Conservation (phyloP, 441 rosid species). For the Adansonia grandidieri region DNA sequence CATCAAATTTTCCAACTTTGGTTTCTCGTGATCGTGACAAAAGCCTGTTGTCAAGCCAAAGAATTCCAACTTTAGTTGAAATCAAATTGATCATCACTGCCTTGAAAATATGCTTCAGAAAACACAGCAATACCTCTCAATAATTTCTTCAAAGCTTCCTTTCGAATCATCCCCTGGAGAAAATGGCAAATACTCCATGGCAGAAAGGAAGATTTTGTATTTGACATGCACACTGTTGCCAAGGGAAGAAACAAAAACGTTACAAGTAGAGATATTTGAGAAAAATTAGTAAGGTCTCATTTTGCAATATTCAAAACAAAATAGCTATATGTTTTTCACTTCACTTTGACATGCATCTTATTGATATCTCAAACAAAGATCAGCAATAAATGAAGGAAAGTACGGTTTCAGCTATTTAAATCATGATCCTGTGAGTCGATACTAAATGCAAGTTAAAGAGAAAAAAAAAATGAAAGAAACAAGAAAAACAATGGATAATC, state of each 20-base stretch:
- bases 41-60: slow-evolving; percentile 53
- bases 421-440: not conserved
- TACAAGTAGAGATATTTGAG: slow-evolving; percentile 6
- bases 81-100: slow-evolving; percentile 21
- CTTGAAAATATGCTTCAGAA: slow-evolving; percentile 22
- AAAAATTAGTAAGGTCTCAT: not conserved
- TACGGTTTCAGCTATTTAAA: not conserved
- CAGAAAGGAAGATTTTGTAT: slow-evolving; percentile 91
- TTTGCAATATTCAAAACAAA: slow-evolving; percentile 2
- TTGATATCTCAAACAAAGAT: not conserved
- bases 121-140: slow-evolving; percentile 69
- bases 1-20: slow-evolving; percentile 74
- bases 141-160: slow-evolving; percentile 97
- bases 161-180: slow-evolving; percentile 70
- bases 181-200: slow-evolving; percentile 88
- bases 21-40: slow-evolving; percentile 90
- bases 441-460: slow-evolving; percentile 1
- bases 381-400: not conserved
- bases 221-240: slow-evolving; percentile 74
- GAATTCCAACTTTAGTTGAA: not conserved
- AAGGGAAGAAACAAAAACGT: slow-evolving; percentile 26
- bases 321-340: slow-evolving; percentile 9
- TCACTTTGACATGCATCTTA: slow-evolving; percentile 21
- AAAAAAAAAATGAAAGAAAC: not conserved
- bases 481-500: not conserved